These are phyloP conservation scores for Decorospora gaudefroyi DNA, from an alignment of 2,329 filamentous ascomycete genomes.

Conservation along the genomic window DNA sequence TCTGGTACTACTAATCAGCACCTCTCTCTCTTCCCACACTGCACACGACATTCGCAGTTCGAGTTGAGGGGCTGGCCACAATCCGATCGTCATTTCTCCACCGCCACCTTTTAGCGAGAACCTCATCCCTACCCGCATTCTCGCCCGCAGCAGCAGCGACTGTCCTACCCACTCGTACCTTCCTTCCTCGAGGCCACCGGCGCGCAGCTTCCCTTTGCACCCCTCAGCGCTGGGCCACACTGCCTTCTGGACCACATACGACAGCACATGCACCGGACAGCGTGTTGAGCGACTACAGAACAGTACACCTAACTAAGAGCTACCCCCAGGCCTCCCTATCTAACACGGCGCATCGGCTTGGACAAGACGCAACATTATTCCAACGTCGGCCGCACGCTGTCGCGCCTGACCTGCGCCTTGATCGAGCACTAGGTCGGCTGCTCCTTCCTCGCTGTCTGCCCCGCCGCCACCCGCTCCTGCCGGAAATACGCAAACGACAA, in stretches of 20 bases:
- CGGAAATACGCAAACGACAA: slow-evolving; percentile 13
- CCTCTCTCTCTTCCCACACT: slow-evolving; percentile 7
- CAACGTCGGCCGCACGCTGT: slow-evolving; percentile 12
- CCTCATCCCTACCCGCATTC: slow-evolving; percentile 20
- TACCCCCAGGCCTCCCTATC: no score
- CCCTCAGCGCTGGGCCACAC: slow-evolving; percentile 9
- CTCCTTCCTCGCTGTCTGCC: slow-evolving; percentile 13
- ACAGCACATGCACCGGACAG: no score
- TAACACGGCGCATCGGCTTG: no score
- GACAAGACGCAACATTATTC: no score
- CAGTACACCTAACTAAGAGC: no score
- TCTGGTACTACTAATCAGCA: no score
- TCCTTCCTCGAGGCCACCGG: slow-evolving; percentile 23
- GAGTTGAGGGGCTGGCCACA: slow-evolving; percentile 8
- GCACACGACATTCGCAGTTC: background rate
- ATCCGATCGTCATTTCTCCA: slow-evolving; percentile 27
- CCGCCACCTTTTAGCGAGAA: slow-evolving; percentile 47
- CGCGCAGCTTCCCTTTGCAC: slow-evolving; percentile 22
- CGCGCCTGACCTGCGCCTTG: slow-evolving; percentile 17
- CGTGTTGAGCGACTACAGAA: no score
- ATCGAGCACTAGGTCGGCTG: background rate
- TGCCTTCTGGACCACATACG: no score
- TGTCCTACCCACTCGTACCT: slow-evolving; percentile 22
- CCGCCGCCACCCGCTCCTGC: slow-evolving; percentile 24
- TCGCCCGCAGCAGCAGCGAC: slow-evolving; percentile 12